Percentiles rank a stretch among this genome's conserved stretches.
Conservation (phyloP, 305 asterid species). For the Fraxinus nigra region DNA sequence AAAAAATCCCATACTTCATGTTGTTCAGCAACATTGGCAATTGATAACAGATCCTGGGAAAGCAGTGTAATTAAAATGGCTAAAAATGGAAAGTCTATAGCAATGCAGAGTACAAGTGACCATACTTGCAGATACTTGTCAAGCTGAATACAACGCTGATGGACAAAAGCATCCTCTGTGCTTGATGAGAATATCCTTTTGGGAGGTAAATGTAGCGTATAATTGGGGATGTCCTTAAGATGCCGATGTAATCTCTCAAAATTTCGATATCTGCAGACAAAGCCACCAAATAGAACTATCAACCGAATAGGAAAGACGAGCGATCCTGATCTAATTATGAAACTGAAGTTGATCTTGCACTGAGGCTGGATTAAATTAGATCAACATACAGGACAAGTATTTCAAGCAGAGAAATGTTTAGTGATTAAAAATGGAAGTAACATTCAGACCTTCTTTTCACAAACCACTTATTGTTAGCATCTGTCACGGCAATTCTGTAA, state of each 20-base stretch:
- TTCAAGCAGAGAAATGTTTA: conserved; percentile 16
- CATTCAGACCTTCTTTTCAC: conserved; percentile 81
- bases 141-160: conserved; percentile 95
- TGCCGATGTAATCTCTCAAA: conserved; percentile 94
- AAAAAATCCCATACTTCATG: conserved; percentile 99
- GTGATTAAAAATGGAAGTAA: conserved; percentile 21
- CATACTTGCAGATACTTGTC: conserved; percentile 88
- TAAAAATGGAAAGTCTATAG: conserved; percentile 14
- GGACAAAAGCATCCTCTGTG: conserved; percentile 94
- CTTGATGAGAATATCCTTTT: conserved; percentile 98
- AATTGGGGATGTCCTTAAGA: conserved; percentile 91
- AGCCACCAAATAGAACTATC: conserved; percentile 23
- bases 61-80: conserved; percentile 27
- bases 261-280: conserved; percentile 73
- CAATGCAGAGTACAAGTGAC: conserved; percentile 20
- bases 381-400: conserved; percentile 8
- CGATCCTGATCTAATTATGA: background rate
- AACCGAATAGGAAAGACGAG: background rate
- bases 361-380: background rate
- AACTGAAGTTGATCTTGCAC: conserved; percentile 10
- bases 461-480: conserved; percentile 71
- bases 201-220: conserved; percentile 91
- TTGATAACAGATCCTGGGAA: conserved; percentile 84
- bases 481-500: conserved; percentile 83
- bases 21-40: conserved; percentile 98